Conservation (phyloP, 148 eudicot genomes). For the Rhododendron vialii region DNA sequence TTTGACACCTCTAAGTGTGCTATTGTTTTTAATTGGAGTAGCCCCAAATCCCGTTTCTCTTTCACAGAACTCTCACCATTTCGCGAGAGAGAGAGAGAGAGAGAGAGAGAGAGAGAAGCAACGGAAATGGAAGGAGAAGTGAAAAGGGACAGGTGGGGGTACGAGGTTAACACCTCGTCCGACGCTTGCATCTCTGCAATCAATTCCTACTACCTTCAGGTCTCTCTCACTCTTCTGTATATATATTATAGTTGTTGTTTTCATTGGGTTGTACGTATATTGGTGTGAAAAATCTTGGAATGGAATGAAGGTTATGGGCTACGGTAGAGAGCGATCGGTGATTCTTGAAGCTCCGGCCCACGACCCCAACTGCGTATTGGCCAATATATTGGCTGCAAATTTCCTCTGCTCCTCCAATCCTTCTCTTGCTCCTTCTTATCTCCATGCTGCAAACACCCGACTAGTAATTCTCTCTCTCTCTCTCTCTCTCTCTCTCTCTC, state of each 20-base stretch:
- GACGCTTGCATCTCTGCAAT: slow-evolving; percentile 68
- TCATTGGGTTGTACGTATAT: neutral
- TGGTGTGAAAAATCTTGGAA: neutral
- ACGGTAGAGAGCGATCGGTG: slow-evolving; percentile 62
- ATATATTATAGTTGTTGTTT: neutral
- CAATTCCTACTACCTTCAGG: slow-evolving; percentile 76
- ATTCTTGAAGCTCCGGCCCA: slow-evolving; percentile 63
- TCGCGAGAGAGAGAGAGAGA: neutral
- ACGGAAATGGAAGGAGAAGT: slow-evolving; percentile 18
- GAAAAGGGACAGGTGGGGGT: slow-evolving; percentile 73
- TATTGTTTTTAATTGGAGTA: too few relatives aligned
- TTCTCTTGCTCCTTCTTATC: slow-evolving; percentile 36
- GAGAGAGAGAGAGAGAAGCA: neutral
- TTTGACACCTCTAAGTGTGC: too few relatives aligned
- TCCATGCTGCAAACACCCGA: slow-evolving; percentile 54
- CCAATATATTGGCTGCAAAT: slow-evolving; percentile 69
- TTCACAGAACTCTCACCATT: neutral
- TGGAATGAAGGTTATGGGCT: slow-evolving; percentile 55
- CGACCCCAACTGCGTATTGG: slow-evolving; percentile 73
- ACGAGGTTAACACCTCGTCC: slow-evolving; percentile 61
- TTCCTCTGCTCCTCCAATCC: slow-evolving; percentile 28
- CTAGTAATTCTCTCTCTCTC: slow-evolving; percentile 34
- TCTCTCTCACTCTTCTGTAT: slow-evolving; percentile 12
- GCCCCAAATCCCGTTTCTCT: neutral
- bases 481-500: neutral